These are phyloP conservation scores for Apocynum venetum DNA, from an alignment of 257 asterid species.

Conservation along the genomic window DNA sequence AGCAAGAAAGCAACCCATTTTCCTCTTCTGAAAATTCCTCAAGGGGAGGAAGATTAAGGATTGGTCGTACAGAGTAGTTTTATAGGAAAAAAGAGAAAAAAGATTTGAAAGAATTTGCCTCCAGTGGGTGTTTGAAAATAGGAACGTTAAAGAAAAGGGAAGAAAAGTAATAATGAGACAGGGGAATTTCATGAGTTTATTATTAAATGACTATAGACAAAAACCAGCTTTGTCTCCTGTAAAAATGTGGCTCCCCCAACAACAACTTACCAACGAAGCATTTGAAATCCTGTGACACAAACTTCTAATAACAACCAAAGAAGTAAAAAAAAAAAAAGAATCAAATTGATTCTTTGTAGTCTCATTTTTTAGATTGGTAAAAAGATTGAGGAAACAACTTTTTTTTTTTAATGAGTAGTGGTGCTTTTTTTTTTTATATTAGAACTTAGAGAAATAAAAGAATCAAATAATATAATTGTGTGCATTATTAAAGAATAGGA, in stretches of 20 bases:
- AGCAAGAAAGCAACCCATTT: constrained; percentile 73
- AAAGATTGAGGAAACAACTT: too few relatives aligned
- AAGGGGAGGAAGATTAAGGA: constrained; percentile 14
- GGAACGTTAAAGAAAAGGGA: constrained; percentile 52
- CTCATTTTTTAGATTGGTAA: too few relatives aligned
- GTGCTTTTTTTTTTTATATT: too few relatives aligned
- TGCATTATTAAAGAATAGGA: too few relatives aligned
- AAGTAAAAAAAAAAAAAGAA: too few relatives aligned
- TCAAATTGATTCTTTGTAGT: too few relatives aligned
- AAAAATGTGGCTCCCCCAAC: neutral
- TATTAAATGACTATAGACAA: constrained; percentile 6
- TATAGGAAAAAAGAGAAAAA: constrained; percentile 1
- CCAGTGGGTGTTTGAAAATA: constrained; percentile 48
- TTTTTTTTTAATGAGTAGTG: too few relatives aligned
- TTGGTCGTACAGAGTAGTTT: constrained; percentile 2
- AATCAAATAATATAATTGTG: too few relatives aligned
- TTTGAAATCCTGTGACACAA: too few relatives aligned
- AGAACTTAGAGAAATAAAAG: too few relatives aligned
- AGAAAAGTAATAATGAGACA: constrained; percentile 32
- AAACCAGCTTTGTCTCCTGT: neutral
- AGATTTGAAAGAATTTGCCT: constrained; percentile 33
- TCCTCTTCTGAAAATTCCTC: constrained; percentile 16
- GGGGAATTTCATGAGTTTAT: constrained; percentile 28
- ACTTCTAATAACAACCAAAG: too few relatives aligned
- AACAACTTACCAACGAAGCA: neutral